These are phyloP conservation scores for Fusarium nelsonii DNA, from an alignment of 2,329 filamentous ascomycete species.

Conservation along the genomic window DNA sequence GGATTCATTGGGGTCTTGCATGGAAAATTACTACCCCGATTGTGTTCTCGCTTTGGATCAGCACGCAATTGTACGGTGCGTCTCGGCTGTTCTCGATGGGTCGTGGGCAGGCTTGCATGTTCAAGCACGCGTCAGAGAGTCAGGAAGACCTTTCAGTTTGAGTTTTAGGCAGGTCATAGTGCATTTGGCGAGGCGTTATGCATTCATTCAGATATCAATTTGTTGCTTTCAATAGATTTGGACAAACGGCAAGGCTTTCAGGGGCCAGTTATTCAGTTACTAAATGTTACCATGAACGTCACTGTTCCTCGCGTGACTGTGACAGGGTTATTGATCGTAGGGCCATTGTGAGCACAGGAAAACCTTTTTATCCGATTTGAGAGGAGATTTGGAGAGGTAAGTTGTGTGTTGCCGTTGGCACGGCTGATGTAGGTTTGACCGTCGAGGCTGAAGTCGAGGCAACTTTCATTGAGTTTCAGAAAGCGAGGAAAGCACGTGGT, in stretches of 20 bases:
- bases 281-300: not conserved
- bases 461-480: no score
- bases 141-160: not conserved
- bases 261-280: not conserved
- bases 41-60: conserved; percentile 18
- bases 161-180: fast-evolving
- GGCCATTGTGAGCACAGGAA: no score
- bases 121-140: not conserved
- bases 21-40: conserved; percentile 9
- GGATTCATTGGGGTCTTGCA: not conserved
- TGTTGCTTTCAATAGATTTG: not conserved
- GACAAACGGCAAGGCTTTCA: not conserved
- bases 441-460: no score
- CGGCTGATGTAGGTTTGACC: not conserved
- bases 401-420: no score
- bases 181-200: not conserved
- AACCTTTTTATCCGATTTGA: no score
- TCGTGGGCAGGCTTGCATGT: not conserved
- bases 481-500: no score
- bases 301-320: no score
- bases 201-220: no score
- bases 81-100: conserved; percentile 18
- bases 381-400: no score
- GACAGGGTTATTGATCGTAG: no score
- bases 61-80: conserved; percentile 15